Evolutionary conservation across 2,329 filamentous ascomycete genomes (phyloP).

Genomic region (Thelonectria discophora): DNA sequence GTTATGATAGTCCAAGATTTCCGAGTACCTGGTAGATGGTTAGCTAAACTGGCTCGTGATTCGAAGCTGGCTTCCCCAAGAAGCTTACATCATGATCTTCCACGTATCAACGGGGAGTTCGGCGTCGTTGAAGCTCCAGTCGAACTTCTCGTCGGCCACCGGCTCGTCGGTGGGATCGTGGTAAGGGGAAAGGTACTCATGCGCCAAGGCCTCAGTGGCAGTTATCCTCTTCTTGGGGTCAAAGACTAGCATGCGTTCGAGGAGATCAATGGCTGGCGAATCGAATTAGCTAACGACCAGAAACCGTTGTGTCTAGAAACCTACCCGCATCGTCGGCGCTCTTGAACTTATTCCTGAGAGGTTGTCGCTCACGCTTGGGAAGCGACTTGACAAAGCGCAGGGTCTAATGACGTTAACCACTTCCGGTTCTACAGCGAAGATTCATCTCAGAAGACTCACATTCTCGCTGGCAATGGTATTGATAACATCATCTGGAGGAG

Average conservation of each 20-base stretch:
- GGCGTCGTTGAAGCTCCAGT: slow-evolving; percentile 99
- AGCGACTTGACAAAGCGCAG: slow-evolving; percentile 97
- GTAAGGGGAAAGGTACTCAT: slow-evolving; percentile 95
- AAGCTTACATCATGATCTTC: slow-evolving; percentile 99
- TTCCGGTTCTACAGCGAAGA: background rate
- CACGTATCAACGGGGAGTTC: slow-evolving; percentile 98
- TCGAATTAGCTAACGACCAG: slow-evolving; percentile 7
- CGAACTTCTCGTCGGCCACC: slow-evolving; percentile 94
- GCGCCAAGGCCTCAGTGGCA: slow-evolving; percentile 83
- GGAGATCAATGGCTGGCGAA: slow-evolving; percentile 80
- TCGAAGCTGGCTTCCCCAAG: background rate
- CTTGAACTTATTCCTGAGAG: slow-evolving; percentile 89
- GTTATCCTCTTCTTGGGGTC: slow-evolving; percentile 96
- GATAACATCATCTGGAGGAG: slow-evolving; percentile 97
- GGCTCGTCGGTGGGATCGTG: slow-evolving; percentile 98
- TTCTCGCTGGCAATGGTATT: slow-evolving; percentile 99
- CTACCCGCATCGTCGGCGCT: slow-evolving; percentile 87
- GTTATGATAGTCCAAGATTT: slow-evolving; percentile 98
- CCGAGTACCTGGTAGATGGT: slow-evolving; percentile 79
- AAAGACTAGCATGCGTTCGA: slow-evolving; percentile 98
- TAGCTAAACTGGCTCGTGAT: slow-evolving; percentile 5
- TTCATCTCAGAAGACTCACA: slow-evolving; percentile 60
- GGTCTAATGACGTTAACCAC: slow-evolving; percentile 66
- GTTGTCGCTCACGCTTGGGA: slow-evolving; percentile 91
- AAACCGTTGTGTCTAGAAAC: slow-evolving; percentile 30